Evolutionary conservation across 2,329 filamentous ascomycete species (phyloP), one percentile per base, ranked within the genome.

Genomic region (Chaetothyriales sp.): DNA sequence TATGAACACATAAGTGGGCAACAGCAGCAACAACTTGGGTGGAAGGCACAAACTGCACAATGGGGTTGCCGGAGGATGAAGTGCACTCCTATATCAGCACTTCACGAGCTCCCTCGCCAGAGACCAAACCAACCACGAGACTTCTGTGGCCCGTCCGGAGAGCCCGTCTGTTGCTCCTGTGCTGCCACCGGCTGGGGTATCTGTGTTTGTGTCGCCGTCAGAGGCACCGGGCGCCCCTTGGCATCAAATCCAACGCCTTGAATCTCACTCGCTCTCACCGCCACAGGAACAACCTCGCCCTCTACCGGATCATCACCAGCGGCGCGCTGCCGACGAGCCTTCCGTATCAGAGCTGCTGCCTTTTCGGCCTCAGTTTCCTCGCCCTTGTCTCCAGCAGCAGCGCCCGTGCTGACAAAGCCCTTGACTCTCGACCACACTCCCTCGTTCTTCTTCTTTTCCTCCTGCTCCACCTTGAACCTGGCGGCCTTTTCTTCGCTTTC

Each of bases 401-500:
- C 47, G 20, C 28, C 32, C 15, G n/a, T 47, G 19, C 51, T 49
- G 10, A 57, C 45, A 26, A 56, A 32, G 5, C 52, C 49, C 50
- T 57, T 61, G 22, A 55, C n/a, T 19, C 49, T 53, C n/a, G 36
- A 46, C 53, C 57, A 60, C 45, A 51, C 55, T 26, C 58, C 50
- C 46, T 70, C 66, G 36, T 64, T 64, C 50, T 63, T 65, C 55
- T 65, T 65, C 59, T 62, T 62, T 55, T 66, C 62, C 51, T 66
- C 57, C 49, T 68, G 66, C 26, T 68, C 66, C 1, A 55, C 65
- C 43, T 68, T 67, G 49, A 66, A 63, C 53, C 69, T 66, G 42
- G 69, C 66, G 54, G 65, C 65, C 44, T 71, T 50, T 51, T 70
- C 68, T 42, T 70, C 67, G 2, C 61, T 68, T 19, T 68, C 69